A percentile compares a stretch with the other conserved stretches of the same genome.
These are phyloP conservation scores for Pilatotrama ljubarskyi DNA, from an alignment of 768 basidiomycete species.

Conservation along the genomic window DNA sequence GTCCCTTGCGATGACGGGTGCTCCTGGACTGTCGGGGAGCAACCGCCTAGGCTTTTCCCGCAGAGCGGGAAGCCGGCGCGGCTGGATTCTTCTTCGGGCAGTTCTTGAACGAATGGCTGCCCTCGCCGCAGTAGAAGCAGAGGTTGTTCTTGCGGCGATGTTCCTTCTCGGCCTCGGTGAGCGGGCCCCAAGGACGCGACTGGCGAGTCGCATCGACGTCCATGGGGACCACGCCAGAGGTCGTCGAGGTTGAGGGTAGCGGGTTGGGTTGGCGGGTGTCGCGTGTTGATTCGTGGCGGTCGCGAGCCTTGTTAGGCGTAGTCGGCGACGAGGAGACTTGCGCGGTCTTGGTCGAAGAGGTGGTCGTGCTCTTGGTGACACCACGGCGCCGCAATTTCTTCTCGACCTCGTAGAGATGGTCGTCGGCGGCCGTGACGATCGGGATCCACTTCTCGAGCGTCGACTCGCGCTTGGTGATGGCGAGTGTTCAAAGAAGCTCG, in stretches of 20 bases:
- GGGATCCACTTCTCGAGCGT: conserved; percentile 8
- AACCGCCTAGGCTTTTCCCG: conserved; percentile 26
- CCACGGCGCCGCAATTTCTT: background rate
- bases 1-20: conserved; percentile 18
- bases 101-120: conserved; percentile 28
- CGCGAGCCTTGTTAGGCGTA: too few relatives aligned
- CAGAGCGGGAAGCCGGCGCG: conserved; percentile 6
- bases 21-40: conserved; percentile 19
- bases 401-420: conserved; percentile 5
- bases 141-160: conserved; percentile 27
- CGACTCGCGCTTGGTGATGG: background rate
- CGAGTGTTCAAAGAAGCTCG: conserved; percentile 25
- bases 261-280: background rate
- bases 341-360: background rate
- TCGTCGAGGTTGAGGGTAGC: background rate
- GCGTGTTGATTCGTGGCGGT: background rate
- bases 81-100: conserved; percentile 28
- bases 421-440: conserved; percentile 1
- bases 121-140: conserved; percentile 37
- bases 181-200: background rate
- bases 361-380: background rate
- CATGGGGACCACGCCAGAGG: conserved; percentile 15
- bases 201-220: conserved; percentile 18
- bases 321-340: background rate
- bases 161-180: conserved; percentile 7